Percentiles rank a stretch among this genome's conserved stretches.
These are phyloP conservation scores for Cercophora newfieldiana DNA, from an alignment of 495 filamentous ascomycete genomes.

Conservation along the genomic window DNA sequence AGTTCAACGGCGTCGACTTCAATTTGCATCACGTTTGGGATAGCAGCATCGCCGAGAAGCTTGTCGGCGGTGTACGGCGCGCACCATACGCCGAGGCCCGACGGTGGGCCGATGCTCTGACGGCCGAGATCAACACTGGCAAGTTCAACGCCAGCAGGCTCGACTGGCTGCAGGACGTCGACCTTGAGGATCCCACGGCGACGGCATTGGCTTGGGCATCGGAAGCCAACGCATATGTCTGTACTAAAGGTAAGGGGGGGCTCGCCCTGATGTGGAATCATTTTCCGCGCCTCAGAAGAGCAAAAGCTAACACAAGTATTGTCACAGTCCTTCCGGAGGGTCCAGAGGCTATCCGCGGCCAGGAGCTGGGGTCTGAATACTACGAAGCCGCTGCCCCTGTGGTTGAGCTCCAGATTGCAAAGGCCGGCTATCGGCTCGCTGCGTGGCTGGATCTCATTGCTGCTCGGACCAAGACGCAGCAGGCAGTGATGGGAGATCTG, in stretches of 20 bases:
- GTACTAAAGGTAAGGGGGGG: constrained; percentile 44
- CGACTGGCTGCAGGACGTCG: constrained; percentile 53
- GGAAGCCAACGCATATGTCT: constrained; percentile 62
- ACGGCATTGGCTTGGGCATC: constrained; percentile 61
- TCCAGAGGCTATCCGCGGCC: constrained; percentile 49
- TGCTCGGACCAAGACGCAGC: constrained; percentile 23
- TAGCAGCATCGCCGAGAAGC: constrained; percentile 59
- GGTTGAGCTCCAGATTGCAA: constrained; percentile 72
- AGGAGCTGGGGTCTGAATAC: constrained; percentile 64
- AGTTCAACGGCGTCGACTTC: constrained; percentile 47
- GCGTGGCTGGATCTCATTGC: constrained; percentile 60
- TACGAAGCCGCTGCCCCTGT: constrained; percentile 61
- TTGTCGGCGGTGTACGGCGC: constrained; percentile 47
- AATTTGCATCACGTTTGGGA: constrained; percentile 68
- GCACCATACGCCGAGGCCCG: constrained; percentile 47
- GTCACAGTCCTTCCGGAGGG: constrained; percentile 57
- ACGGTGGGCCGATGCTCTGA: constrained; percentile 54
- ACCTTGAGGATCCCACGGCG: constrained; percentile 48
- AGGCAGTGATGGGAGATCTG: constrained; percentile 16
- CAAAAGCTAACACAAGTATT: not conserved
- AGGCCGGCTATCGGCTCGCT: constrained; percentile 69
- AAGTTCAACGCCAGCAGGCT: constrained; percentile 41
- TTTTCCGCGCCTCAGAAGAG: not conserved
- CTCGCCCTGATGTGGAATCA: not conserved
- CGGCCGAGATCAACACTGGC: constrained; percentile 52